Evolutionary conservation across 345 rosid species (phyloP), one percentile per base, ranked within the genome.

Genomic region (Populus pruinosa): DNA sequence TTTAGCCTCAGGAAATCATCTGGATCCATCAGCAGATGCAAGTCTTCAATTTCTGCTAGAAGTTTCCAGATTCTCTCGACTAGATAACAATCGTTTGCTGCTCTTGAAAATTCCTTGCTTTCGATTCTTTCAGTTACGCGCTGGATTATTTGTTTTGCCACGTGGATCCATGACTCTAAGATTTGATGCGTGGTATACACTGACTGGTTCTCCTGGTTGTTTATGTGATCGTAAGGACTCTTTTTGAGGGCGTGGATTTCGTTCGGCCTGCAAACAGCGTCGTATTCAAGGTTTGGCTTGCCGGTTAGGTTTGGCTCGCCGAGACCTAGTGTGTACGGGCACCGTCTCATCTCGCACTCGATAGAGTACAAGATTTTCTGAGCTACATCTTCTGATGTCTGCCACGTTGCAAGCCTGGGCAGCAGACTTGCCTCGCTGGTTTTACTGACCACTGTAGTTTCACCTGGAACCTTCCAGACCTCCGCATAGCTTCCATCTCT

Each of bases 241-340:
- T 69, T 82, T 73, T 87, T 92, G 23, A 96, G 85, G 13, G 75
- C 62, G 29, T 90, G 88, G 12, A 96, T 74, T 49, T 89, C 90
- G 77, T 70, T 79, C 1, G 99, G 99, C 69, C 69, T 85, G 83
- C 97, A 92, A 67, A 93, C 86, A 81, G 87, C 85, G 81, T 96
- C 99, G 91, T 92, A 96, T 4, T 85, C 90, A 23, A 96, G 89
- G 79, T 80, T 90, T n/a, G 92, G 91, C 78, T 96, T 96, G 0
- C 90, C 97, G 70, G 86, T 38, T 44, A 93, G 84, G 81, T 96
- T 96, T 0, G 92, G 95, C 81, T 96, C 98, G 3, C 98, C 97
- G 33, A 96, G 69, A 2, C 99, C 98, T 0, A 96, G 86, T 17
- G 99, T 90, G 87, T 87, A 96, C 17, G 86, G 85, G 62, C 97